Evolutionary conservation across 176 grass and related monocot species (phyloP).

Genomic region (Puya raimondii): DNA sequence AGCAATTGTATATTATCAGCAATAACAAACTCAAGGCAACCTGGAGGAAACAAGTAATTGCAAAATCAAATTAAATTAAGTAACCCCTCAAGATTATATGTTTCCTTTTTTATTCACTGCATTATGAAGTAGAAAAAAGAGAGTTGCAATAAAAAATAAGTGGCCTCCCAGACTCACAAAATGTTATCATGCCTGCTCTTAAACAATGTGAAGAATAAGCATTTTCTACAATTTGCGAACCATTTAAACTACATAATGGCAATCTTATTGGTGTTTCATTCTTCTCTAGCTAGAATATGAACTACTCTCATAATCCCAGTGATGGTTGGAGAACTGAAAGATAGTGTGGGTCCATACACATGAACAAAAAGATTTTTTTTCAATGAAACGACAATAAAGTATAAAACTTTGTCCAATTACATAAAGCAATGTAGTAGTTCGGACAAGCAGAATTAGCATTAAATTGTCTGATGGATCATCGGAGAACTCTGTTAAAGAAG

Average conservation of each 20-base stretch:
- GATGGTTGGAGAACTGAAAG: no score
- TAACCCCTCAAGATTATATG: background rate
- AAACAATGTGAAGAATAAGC: background rate
- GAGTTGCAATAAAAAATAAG: background rate
- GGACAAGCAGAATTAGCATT: no score
- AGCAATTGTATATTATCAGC: slow-evolving; percentile 64
- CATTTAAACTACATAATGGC: background rate
- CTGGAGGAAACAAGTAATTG: slow-evolving; percentile 24
- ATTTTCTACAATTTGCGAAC: background rate
- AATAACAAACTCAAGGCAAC: slow-evolving; percentile 36
- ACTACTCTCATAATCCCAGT: no score
- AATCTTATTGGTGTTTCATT: background rate
- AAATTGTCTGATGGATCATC: no score
- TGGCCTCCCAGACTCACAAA: background rate
- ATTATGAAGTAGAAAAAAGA: background rate
- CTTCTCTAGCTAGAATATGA: background rate
- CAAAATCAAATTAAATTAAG: background rate
- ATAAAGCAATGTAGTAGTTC: no score
- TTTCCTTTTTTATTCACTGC: background rate
- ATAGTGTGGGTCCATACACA: no score
- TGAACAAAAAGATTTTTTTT: no score
- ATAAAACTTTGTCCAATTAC: no score
- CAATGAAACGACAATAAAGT: no score
- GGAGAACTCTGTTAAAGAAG: no score
- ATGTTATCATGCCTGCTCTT: background rate